Conservation (phyloP, 1,139 yeast species). For the Groenewaldozyma sp. region DNA sequence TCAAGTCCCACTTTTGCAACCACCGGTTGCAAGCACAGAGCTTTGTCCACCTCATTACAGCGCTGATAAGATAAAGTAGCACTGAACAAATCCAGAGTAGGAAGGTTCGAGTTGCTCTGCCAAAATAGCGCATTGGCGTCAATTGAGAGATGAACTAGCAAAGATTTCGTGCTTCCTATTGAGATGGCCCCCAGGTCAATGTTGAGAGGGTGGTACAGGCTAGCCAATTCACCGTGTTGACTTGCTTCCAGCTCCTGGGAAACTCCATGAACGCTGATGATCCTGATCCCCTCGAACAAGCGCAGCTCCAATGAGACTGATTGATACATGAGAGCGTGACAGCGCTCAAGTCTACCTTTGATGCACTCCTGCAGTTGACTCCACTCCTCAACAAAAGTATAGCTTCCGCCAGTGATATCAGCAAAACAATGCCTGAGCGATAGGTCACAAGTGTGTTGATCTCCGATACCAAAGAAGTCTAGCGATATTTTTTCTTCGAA, state of each 20-base stretch:
- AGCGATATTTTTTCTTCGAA: slow-evolving; percentile 5
- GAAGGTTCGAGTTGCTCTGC: background rate
- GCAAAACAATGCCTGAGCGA: too few species aligned
- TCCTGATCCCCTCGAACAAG: slow-evolving; percentile 10
- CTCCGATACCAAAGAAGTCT: slow-evolving; percentile 12
- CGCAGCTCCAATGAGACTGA: slow-evolving; percentile 12
- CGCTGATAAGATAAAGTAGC: background rate
- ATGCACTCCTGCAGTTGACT: slow-evolving; percentile 8
- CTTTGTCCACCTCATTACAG: too few species aligned
- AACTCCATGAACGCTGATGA: slow-evolving; percentile 10
- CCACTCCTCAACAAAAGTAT: slow-evolving; percentile 13
- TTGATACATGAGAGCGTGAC: slow-evolving; percentile 10
- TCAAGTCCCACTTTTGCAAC: background rate
- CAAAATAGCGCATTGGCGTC: background rate
- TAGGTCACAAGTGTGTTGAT: slow-evolving; percentile 11
- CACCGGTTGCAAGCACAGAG: too few species aligned
- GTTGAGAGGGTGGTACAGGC: too few species aligned
- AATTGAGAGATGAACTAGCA: background rate
- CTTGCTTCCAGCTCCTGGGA: background rate
- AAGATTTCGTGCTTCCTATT: background rate
- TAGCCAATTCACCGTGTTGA: background rate
- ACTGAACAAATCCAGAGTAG: background rate
- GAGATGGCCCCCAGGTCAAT: background rate
- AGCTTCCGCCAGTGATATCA: slow-evolving; percentile 9
- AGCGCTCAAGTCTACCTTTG: slow-evolving; percentile 9